A percentile compares a stretch with the other conserved stretches of the same genome.
phyloP scores from a whole-genome alignment of 495 filamentous ascomycete genomes.

The Neurospora sp. region DNA sequence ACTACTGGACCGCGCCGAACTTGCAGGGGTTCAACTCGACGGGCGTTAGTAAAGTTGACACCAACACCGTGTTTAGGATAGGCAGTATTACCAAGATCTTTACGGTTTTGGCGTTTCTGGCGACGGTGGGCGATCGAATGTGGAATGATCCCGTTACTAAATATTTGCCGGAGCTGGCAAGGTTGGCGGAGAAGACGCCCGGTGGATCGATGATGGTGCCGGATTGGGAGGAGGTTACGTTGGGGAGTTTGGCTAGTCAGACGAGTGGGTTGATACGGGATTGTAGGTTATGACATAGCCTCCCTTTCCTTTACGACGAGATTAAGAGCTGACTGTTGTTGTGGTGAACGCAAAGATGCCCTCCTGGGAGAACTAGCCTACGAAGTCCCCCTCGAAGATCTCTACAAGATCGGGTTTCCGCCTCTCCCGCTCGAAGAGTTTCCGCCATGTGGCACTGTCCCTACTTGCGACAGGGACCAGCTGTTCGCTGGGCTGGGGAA shows the following conservation, averaged over 20 bases:
- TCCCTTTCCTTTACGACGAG: neutral
- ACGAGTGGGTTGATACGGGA: constrained; percentile 39
- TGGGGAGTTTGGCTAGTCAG: constrained; percentile 45
- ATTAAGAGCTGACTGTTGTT: neutral
- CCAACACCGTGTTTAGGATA: constrained; percentile 35
- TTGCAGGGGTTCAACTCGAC: constrained; percentile 23
- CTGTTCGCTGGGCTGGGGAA: constrained; percentile 23
- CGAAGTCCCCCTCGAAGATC: constrained; percentile 15
- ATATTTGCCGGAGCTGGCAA: constrained; percentile 46
- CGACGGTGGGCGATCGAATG: constrained; percentile 23
- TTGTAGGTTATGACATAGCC: constrained; percentile 8
- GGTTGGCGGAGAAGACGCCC: constrained; percentile 19
- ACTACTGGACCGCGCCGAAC: constrained; percentile 38
- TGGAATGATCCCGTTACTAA: constrained; percentile 35
- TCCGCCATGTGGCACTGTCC: constrained; percentile 30
- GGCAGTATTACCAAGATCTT: constrained; percentile 43
- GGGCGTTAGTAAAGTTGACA: constrained; percentile 29
- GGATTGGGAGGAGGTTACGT: constrained; percentile 45
- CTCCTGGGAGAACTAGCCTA: constrained; percentile 31
- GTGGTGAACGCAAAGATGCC: constrained; percentile 22
- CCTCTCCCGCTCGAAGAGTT: constrained; percentile 31
- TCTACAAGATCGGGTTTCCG: constrained; percentile 22
- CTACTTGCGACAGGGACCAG: constrained; percentile 30
- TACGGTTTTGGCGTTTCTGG: constrained; percentile 33
- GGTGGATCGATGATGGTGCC: constrained; percentile 28